Evolutionary conservation across 2,329 filamentous ascomycete species (phyloP).

Genomic region (Alternaria alternata): DNA sequence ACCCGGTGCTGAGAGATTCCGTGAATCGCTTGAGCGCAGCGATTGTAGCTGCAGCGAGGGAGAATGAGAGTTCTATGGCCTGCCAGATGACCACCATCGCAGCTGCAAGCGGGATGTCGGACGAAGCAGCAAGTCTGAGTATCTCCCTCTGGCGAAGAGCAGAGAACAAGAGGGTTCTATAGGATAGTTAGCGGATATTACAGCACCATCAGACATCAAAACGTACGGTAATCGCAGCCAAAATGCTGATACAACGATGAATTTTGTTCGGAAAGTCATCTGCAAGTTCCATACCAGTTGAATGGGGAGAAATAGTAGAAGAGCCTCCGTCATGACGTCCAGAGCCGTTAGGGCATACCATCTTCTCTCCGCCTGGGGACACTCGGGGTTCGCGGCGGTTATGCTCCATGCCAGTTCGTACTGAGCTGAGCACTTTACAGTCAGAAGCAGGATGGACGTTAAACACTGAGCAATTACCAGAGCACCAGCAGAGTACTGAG

Average conservation of each 20-base stretch:
- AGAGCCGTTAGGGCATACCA: too few relatives aligned
- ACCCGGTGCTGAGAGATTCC: constrained; percentile 22
- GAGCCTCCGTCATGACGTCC: too few relatives aligned
- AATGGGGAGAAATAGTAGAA: constrained; percentile 18
- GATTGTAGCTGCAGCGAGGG: constrained; percentile 20
- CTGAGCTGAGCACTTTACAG: too few relatives aligned
- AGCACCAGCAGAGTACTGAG: too few relatives aligned
- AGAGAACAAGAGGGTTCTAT: constrained; percentile 17
- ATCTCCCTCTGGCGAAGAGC: constrained; percentile 14
- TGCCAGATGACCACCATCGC: constrained; percentile 24
- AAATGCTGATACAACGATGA: constrained; percentile 29
- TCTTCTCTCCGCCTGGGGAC: too few relatives aligned
- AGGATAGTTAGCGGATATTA: not conserved
- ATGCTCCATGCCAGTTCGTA: too few relatives aligned
- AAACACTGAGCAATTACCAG: too few relatives aligned
- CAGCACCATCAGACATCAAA: not conserved
- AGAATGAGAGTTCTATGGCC: constrained; percentile 19
- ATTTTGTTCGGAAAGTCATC: constrained; percentile 23
- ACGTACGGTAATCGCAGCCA: constrained; percentile 27
- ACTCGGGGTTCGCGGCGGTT: too few relatives aligned
- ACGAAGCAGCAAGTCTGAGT: constrained; percentile 5
- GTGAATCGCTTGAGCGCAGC: constrained; percentile 21
- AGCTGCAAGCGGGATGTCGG: constrained; percentile 10
- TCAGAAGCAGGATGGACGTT: too few relatives aligned
- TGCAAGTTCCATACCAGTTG: constrained; percentile 26